These are phyloP conservation scores for Suillus cothurnatus DNA, from an alignment of 768 basidiomycete species.

Conservation along the genomic window DNA sequence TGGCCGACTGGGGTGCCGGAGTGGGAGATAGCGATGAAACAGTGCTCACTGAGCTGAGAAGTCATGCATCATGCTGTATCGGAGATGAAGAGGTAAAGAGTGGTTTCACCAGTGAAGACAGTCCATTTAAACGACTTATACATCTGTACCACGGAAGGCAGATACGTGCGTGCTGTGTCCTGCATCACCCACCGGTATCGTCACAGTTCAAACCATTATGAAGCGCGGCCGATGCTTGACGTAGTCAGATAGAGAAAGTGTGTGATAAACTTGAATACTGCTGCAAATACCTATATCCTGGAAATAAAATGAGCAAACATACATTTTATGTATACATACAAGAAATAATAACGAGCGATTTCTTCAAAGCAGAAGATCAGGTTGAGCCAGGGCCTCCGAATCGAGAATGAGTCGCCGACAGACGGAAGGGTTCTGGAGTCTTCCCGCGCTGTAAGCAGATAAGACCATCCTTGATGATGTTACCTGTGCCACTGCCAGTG, in stretches of 20 bases:
- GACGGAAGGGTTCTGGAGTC: background rate
- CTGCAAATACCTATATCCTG: background rate
- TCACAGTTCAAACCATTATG: background rate
- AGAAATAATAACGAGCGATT: background rate
- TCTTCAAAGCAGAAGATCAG: background rate
- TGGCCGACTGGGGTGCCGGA: slow-evolving; percentile 46
- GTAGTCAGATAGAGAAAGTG: background rate
- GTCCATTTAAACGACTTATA: background rate
- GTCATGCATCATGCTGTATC: background rate
- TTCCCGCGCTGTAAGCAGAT: slow-evolving; percentile 1
- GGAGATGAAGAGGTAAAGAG: slow-evolving; percentile 18
- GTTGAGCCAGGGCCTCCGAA: background rate
- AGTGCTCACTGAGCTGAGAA: slow-evolving; percentile 19
- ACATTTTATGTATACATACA: background rate
- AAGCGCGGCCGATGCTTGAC: background rate
- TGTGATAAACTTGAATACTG: background rate
- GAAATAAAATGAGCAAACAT: background rate
- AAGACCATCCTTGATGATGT: background rate
- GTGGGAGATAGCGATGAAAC: slow-evolving; percentile 49
- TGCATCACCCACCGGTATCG: background rate
- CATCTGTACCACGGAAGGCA: background rate
- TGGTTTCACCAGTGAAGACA: background rate
- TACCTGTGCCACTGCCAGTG: background rate
- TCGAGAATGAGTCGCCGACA: background rate
- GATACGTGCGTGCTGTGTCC: background rate